Base-by-base conservation (phyloP, 129 eudicot species). In the Flaveria ramosissima region DNA sequence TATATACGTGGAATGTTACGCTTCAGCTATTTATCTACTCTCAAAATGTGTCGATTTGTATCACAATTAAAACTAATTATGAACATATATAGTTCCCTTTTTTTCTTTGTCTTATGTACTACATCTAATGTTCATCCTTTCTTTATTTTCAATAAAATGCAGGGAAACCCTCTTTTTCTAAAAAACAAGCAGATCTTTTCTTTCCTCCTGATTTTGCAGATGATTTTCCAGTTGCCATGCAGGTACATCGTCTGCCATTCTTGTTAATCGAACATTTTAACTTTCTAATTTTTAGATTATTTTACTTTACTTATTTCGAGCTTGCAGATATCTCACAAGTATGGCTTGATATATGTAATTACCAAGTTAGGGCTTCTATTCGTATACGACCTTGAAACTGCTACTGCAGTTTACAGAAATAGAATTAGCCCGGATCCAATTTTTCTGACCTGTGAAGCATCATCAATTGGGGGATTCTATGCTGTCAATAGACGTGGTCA, bases 171-270 rank as follows among this genome's bases (percentile, higher is more conserved):
- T 81, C 95, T 45, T 93, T 93, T 72, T 77, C 91, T 27, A 93
- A 93, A 83, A 90, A 93, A 78, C 98, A 93, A 80, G 96, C 98
- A 68, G 98, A 93, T 72, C 92, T 93, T 43, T 93, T 93, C 78
- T 93, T 93, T 79, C 98, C 98, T 85, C 98, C 95, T 8, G 98
- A 93, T 81, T 93, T 93, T 87, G 89, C 89, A 47, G 98, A 93
- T 52, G 98, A 93, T 68, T 93, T 93, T 72, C 98, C 98, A 41
- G 98, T 93, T 52, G 83, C 97, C 68, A 93, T 93, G 98, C 98
- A 93, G 98, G 98, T 93, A 79, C 15, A 15, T 65, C 19, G 48
- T 74, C 60, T 75, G 36, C 21, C 62, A 30, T 68, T 55, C 62
- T 9, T 46, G 51, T 55, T 41, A 60, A 16, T 41, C 9, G 24